Evolutionary conservation across 2,329 filamentous ascomycete genomes (phyloP), one percentile per base, ranked within the genome.

Genomic region (Apiospora saccharicola): DNA sequence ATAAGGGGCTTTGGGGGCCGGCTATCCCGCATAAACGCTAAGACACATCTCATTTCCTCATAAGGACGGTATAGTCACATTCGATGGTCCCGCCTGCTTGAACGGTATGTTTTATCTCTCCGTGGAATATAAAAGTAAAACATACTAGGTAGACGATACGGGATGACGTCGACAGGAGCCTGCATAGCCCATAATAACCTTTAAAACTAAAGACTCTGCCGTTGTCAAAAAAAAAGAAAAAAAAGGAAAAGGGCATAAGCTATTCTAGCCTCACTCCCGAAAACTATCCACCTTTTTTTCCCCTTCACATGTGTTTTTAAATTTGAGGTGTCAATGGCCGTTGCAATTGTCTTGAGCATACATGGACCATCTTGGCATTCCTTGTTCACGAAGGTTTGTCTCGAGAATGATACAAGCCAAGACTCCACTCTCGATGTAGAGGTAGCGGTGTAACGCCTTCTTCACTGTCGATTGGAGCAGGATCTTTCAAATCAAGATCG

Each of bases 1-100:
- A 64, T 64, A n/a, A 64, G 57, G 57, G 57, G 14, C 22, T 22
- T 41, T 19, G 19, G 13, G 57, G 57, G 57, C 19, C 57, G 57
- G 57, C 57, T 41, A 41, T 64, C 19, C 34, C 34, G 57, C 57
- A 64, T 64, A 19, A 41, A 64, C 57, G 34, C 57, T 64, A 41
- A 64, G 8, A 41, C 57, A 22, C 13, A n/a, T 22, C 57, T 41
- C 34, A 64, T 64, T 64, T 64, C 57, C 34, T 41, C 22, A 64
- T 10, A 19, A 64, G 3, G 19, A 13, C 10, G 30, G 19, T 64
- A 41, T 64, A 26, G 24, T 26, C n/a, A 26, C 10, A 14, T 51
- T 51, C 10, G 19, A 26, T 4, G 10, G 8, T 4, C 26, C 26
- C 26, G 26, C 10, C 4, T 51, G n/a, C n/a, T 5, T 26, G 49